Conservation (phyloP, 208 protist species). For the Crithidia fasciculata region DNA sequence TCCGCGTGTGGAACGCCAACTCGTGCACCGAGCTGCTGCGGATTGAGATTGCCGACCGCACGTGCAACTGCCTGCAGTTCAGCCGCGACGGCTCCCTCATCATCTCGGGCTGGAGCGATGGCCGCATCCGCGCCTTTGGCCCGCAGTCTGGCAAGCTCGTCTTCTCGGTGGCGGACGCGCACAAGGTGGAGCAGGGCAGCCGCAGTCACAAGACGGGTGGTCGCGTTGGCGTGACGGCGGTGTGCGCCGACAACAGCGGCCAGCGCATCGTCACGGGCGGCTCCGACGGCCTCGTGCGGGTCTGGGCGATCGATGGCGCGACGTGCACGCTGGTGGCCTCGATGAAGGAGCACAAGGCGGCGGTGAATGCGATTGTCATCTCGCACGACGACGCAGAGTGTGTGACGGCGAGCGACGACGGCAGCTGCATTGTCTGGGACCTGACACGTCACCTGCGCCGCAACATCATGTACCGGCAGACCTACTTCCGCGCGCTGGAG, state of each 20-base stretch:
- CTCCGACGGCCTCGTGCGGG: conserved; percentile 92
- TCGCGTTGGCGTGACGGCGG: conserved; percentile 88
- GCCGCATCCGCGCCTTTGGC: conserved; percentile 95
- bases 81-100: conserved; percentile 93
- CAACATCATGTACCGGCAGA: conserved; percentile 95
- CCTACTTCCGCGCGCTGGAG: conserved; percentile 92
- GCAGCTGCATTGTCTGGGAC: conserved; percentile 97
- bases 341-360: conserved; percentile 97
- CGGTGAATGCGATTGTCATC: conserved; percentile 88
- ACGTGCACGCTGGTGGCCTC: conserved; percentile 90
- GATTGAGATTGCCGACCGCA: conserved; percentile 92
- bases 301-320: conserved; percentile 80
- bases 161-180: conserved; percentile 96
- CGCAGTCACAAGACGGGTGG: conserved; percentile 53
- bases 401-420: conserved; percentile 93
- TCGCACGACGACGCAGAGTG: conserved; percentile 92
- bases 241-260: conserved; percentile 78
- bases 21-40: conserved; percentile 93
- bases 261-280: conserved; percentile 90
- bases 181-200: conserved; percentile 85
- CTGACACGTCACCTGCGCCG: conserved; percentile 89
- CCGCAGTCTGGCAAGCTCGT: conserved; percentile 95
- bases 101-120: conserved; percentile 94
- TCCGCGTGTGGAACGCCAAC: conserved; percentile 95
- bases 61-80: conserved; percentile 94